Evolutionary conservation across 2,329 filamentous ascomycete genomes (phyloP).

Genomic region (Tolypocladium ovalisporum): DNA sequence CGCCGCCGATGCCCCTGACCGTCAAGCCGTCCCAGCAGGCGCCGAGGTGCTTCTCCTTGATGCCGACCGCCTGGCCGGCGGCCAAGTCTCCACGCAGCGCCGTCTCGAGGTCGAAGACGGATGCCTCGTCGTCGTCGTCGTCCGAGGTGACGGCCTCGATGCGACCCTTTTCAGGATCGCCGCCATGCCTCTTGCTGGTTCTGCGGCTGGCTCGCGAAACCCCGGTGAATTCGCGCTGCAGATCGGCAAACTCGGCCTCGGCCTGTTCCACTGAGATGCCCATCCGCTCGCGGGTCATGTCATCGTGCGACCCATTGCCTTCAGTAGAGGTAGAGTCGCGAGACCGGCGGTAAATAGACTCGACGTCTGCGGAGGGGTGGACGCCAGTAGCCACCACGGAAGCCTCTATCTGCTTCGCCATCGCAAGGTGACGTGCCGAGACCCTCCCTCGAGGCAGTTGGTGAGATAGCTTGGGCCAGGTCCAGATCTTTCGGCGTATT

Average conservation of each 20-base stretch:
- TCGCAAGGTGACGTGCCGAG: not conserved
- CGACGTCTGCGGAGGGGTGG: not conserved
- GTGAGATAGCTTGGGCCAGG: not conserved
- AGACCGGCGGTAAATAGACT: not conserved
- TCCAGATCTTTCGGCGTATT: not conserved
- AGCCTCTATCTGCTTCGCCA: not conserved
- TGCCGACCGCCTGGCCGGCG: slow-evolving; percentile 66
- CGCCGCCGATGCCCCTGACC: slow-evolving; percentile 64
- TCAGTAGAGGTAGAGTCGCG: not conserved
- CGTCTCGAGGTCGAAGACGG: slow-evolving; percentile 62
- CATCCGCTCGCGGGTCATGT: not conserved
- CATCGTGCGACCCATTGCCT: not conserved
- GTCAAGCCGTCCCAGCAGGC: slow-evolving; percentile 71
- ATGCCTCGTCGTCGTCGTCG: slow-evolving; percentile 30
- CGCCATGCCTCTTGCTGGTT: slow-evolving; percentile 11
- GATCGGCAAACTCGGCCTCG: slow-evolving; percentile 58
- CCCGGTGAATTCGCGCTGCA: slow-evolving; percentile 50
- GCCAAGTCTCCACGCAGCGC: slow-evolving; percentile 61
- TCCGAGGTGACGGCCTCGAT: slow-evolving; percentile 22
- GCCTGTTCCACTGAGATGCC: slow-evolving; percentile 57
- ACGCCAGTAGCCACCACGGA: not conserved
- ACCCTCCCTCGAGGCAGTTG: not conserved
- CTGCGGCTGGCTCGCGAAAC: slow-evolving; percentile 39
- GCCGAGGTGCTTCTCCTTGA: slow-evolving; percentile 69
- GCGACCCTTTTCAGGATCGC: slow-evolving; percentile 49